phyloP scores from a whole-genome alignment of 2,329 filamentous ascomycete genomes.

The Colletotrichum sp. region DNA sequence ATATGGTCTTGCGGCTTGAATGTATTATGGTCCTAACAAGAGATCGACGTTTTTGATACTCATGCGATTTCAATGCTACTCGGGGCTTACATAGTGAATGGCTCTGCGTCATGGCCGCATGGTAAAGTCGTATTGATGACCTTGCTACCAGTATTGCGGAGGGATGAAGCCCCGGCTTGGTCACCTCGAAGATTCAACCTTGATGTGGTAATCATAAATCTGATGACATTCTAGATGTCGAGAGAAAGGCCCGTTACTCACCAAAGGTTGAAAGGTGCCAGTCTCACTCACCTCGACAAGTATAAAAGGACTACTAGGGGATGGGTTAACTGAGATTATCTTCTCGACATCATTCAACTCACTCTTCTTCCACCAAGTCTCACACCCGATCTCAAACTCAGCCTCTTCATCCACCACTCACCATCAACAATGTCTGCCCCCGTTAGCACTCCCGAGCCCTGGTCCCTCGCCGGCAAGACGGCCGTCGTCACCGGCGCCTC shows the following conservation, averaged over 20 bases:
- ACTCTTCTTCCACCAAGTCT: neutral
- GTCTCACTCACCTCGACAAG: rapidly evolving
- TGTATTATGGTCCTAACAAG: neutral
- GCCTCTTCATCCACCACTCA: neutral
- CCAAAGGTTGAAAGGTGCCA: neutral
- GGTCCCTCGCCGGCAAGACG: neutral
- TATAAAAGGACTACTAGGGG: neutral
- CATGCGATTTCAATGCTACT: neutral
- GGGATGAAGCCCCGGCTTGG: neutral
- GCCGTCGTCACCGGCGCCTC: neutral
- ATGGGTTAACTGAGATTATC: neutral
- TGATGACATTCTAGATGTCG: neutral
- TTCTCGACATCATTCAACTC: neutral
- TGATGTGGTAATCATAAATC: neutral
- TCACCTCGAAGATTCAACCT: neutral
- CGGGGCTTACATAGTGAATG: neutral
- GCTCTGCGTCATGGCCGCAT: neutral
- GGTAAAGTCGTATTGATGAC: neutral
- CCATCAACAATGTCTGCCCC: neutral
- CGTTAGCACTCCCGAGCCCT: neutral
- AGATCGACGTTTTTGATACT: neutral
- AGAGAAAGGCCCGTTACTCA: neutral
- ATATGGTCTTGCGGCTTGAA: neutral
- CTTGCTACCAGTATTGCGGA: neutral
- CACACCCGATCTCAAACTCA: neutral